phyloP scores from a whole-genome alignment of 805 yeast species.

The Yarrowia deformans region DNA sequence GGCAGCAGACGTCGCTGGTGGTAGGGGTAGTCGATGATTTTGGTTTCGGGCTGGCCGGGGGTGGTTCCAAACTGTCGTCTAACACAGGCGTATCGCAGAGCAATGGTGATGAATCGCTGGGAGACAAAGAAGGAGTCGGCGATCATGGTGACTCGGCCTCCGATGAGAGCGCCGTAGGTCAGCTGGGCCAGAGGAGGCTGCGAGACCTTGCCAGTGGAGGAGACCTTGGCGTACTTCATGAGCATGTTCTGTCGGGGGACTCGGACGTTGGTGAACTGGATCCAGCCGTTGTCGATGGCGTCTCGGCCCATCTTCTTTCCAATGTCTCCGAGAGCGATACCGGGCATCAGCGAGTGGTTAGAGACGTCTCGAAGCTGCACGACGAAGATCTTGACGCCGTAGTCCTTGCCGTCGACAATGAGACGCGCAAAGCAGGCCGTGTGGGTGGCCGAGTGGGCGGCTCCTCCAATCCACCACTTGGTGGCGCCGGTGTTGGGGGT shows the following conservation, averaged over 20 bases:
- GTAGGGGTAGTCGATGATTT: constrained; percentile 82
- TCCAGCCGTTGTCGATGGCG: constrained; percentile 97
- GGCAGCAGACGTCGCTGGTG: constrained; percentile 91
- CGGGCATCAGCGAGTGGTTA: constrained; percentile 72
- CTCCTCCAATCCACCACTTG: constrained; percentile 99
- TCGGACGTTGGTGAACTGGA: constrained; percentile 82
- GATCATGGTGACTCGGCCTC: constrained; percentile 92
- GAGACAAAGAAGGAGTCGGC: constrained; percentile 82
- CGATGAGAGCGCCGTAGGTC: constrained; percentile 84
- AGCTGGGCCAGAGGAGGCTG: constrained; percentile 88
- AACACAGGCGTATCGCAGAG: constrained; percentile 86
- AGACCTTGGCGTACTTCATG: constrained; percentile 76
- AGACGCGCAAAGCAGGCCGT: constrained; percentile 82
- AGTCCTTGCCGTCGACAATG: constrained; percentile 80
- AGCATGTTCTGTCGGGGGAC: constrained; percentile 87
- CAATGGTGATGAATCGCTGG: constrained; percentile 81
- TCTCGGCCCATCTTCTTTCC: constrained; percentile 96
- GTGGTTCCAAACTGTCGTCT: constrained; percentile 79
- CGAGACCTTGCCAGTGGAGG: constrained; percentile 69
- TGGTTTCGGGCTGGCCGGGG: constrained; percentile 63
- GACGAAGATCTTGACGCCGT: constrained; percentile 91
- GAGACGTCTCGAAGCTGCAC: constrained; percentile 86
- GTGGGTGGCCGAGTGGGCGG: constrained; percentile 93
- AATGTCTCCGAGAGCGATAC: constrained; percentile 85
- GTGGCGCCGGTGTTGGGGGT: constrained; percentile 94